Evolutionary conservation across 164 flowering plant genomes (phyloP).

Genomic region (Echeveria elegans): DNA sequence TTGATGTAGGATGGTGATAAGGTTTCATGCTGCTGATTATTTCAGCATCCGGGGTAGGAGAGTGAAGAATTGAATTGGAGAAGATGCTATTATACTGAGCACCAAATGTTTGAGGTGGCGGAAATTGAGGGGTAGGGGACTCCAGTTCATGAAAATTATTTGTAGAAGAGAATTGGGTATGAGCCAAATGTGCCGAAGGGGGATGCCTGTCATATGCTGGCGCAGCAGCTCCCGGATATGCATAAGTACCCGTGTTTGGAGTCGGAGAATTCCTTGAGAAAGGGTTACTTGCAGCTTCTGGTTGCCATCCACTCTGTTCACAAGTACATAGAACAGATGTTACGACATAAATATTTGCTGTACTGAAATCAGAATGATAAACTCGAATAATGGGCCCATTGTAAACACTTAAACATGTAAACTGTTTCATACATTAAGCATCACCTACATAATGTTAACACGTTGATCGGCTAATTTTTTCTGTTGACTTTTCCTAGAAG

Average conservation of each 20-base stretch:
- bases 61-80: constrained; percentile 14
- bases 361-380: not conserved
- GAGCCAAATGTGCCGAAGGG: not conserved
- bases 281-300: constrained; percentile 29
- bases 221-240: constrained; percentile 5
- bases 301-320: constrained; percentile 58
- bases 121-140: constrained; percentile 9
- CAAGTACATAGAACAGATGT: not conserved
- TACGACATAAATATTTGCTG: not conserved
- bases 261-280: constrained; percentile 26
- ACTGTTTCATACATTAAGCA: not conserved
- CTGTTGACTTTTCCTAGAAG: too few relatives aligned
- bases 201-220: constrained; percentile 8
- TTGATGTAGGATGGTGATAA: constrained; percentile 11
- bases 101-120: constrained; percentile 15
- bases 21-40: constrained; percentile 14
- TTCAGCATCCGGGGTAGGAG: constrained; percentile 13
- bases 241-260: constrained; percentile 9
- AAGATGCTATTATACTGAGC: constrained; percentile 8
- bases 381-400: not conserved
- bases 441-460: not conserved
- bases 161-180: constrained; percentile 1
- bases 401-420: not conserved
- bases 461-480: not conserved
- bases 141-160: constrained; percentile 13